Evolutionary conservation across 345 rosid genomes (phyloP).

Genomic region (Raphanus sativus): DNA sequence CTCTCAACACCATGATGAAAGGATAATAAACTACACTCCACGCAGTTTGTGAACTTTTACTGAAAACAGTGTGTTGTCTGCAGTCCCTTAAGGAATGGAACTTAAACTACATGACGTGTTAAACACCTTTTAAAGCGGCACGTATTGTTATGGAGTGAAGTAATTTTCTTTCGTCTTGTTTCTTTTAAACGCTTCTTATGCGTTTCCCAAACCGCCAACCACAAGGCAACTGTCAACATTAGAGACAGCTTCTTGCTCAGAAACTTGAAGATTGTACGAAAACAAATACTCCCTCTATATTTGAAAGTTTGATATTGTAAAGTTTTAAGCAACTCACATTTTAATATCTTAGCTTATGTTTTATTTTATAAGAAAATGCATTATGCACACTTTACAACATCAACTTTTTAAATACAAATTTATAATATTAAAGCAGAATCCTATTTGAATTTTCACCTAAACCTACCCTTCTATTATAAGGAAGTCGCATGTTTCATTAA

Average conservation of each 20-base stretch:
- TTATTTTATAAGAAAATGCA: not conserved
- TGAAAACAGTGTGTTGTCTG: not conserved
- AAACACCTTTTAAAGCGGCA: not conserved
- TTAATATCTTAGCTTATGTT: not conserved
- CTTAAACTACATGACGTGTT: not conserved
- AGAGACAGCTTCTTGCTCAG: not conserved
- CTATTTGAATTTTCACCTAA: too few species aligned
- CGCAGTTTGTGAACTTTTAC: not conserved
- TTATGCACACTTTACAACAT: not conserved
- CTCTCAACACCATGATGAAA: slow-evolving; percentile 9
- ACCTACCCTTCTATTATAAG: too few species aligned
- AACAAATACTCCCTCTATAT: not conserved
- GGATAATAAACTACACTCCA: slow-evolving; percentile 36
- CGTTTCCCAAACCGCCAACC: not conserved
- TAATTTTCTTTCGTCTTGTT: too few species aligned
- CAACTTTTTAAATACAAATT: too few species aligned
- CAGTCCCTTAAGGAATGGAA: not conserved
- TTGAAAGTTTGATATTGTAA: not conserved
- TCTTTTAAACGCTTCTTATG: not conserved
- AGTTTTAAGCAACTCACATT: too few species aligned
- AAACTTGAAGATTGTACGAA: not conserved
- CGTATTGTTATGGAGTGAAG: too few species aligned
- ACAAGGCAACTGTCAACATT: not conserved
- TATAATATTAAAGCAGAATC: too few species aligned
- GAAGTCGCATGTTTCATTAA: too few species aligned